A percentile compares a stretch with the other conserved stretches of the same genome.
Evolutionary conservation across 495 filamentous ascomycete species (phyloP).

Genomic region (Clohesyomyces aquaticus): DNA sequence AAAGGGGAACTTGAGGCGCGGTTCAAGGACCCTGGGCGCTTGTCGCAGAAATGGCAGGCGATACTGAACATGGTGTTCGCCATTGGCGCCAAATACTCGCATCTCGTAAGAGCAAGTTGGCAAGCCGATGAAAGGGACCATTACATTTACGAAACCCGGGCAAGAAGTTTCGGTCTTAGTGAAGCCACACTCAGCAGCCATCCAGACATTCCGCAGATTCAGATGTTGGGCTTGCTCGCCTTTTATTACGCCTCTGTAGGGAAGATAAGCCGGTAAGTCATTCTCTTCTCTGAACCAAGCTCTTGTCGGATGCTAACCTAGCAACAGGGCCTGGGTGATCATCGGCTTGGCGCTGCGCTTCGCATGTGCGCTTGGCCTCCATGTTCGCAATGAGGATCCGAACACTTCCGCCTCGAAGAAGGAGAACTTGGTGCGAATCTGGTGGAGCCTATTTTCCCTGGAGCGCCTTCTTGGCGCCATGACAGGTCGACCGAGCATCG

Average conservation of each 20-base stretch:
- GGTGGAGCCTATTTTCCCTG: slow-evolving; percentile 64
- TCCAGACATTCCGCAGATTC: slow-evolving; percentile 60
- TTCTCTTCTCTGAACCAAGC: not conserved
- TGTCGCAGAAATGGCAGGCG: slow-evolving; percentile 57
- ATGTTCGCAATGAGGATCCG: slow-evolving; percentile 58
- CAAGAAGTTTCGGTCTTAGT: slow-evolving; percentile 56
- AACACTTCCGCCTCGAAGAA: slow-evolving; percentile 56
- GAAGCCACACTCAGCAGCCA: slow-evolving; percentile 54
- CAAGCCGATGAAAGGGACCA: slow-evolving; percentile 55
- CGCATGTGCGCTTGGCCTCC: slow-evolving; percentile 61
- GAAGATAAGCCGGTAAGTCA: slow-evolving; percentile 61
- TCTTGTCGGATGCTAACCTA: not conserved
- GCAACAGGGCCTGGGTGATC: slow-evolving; percentile 61
- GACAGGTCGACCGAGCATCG: slow-evolving; percentile 63
- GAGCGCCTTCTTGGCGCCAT: slow-evolving; percentile 62
- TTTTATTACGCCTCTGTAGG: slow-evolving; percentile 62
- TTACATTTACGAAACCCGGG: slow-evolving; percentile 58
- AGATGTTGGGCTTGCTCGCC: slow-evolving; percentile 59
- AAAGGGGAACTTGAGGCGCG: slow-evolving; percentile 54
- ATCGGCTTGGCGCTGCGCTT: slow-evolving; percentile 61
- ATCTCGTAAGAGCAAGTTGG: slow-evolving; percentile 52
- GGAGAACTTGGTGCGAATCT: slow-evolving; percentile 62
- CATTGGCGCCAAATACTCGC: slow-evolving; percentile 57
- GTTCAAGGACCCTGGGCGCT: too few relatives aligned
- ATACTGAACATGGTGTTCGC: slow-evolving; percentile 69